Evolutionary conservation across 2,329 filamentous ascomycete species (phyloP).

Genomic region (Ascochyta koolunga): DNA sequence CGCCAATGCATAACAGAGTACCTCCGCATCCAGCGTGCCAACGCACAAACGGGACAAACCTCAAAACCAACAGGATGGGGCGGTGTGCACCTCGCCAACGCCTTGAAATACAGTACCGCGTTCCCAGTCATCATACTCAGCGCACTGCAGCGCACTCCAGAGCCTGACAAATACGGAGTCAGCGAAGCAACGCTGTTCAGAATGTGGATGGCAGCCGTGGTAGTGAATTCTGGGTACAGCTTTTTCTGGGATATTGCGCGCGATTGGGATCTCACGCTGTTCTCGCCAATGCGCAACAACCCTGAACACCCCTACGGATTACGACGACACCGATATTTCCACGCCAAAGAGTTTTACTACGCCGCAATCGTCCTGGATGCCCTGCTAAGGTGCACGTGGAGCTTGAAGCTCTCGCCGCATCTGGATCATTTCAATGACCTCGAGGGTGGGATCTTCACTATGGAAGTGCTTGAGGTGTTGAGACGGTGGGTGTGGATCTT

Average conservation of each 20-base stretch:
- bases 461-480: conserved; percentile 85
- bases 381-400: conserved; percentile 86
- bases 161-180: conserved; percentile 58
- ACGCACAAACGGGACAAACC: conserved; percentile 43
- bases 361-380: conserved; percentile 78
- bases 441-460: conserved; percentile 85
- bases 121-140: conserved; percentile 89
- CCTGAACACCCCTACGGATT: conserved; percentile 78
- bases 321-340: conserved; percentile 74
- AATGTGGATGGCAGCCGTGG: conserved; percentile 69
- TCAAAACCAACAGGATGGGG: conserved; percentile 69
- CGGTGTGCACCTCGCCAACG: conserved; percentile 89
- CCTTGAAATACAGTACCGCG: conserved; percentile 89
- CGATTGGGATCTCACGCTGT: conserved; percentile 93
- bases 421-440: conserved; percentile 84
- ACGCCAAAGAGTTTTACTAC: conserved; percentile 79
- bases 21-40: conserved; percentile 68
- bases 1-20: conserved; percentile 93
- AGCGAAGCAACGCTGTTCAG: conserved; percentile 62
- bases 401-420: conserved; percentile 81
- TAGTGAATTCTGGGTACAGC: conserved; percentile 88
- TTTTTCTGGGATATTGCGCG: conserved; percentile 98
- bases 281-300: conserved; percentile 67
- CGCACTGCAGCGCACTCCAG: conserved; percentile 71
- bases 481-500: conserved; percentile 97